Conservation (phyloP, 345 rosid genomes). For the Psidium guajava region DNA sequence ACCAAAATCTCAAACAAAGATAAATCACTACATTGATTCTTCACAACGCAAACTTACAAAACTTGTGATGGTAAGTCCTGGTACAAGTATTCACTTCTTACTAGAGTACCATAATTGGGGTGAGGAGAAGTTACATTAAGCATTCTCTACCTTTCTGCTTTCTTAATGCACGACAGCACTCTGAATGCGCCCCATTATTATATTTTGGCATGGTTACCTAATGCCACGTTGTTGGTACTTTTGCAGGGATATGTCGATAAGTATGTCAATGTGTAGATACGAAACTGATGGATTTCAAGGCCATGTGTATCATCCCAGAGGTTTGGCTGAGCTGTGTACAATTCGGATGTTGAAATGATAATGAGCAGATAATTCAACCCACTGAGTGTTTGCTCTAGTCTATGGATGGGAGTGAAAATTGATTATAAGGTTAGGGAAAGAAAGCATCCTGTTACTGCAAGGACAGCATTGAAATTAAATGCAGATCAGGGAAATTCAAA, state of each 20-base stretch:
- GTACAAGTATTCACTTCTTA: background rate
- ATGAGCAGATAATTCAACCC: background rate
- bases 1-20: slow-evolving; percentile 77
- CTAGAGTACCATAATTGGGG: background rate
- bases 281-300: background rate
- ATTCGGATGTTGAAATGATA: background rate
- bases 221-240: background rate
- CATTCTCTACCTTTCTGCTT: background rate
- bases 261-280: slow-evolving; percentile 54
- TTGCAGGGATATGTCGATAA: slow-evolving; percentile 85
- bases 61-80: slow-evolving; percentile 73
- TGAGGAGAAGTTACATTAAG: background rate
- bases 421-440: background rate
- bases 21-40: slow-evolving; percentile 64
- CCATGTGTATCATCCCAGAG: background rate
- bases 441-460: background rate
- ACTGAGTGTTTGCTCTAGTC: background rate
- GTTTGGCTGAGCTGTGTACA: background rate
- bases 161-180: background rate
- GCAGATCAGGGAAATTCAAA: background rate
- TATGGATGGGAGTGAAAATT: background rate
- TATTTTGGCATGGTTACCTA: background rate
- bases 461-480: background rate
- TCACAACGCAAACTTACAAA: slow-evolving; percentile 70
- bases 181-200: background rate